Conservation (phyloP, 2,329 filamentous ascomycete species). For the Beauveria brongniartii region DNA sequence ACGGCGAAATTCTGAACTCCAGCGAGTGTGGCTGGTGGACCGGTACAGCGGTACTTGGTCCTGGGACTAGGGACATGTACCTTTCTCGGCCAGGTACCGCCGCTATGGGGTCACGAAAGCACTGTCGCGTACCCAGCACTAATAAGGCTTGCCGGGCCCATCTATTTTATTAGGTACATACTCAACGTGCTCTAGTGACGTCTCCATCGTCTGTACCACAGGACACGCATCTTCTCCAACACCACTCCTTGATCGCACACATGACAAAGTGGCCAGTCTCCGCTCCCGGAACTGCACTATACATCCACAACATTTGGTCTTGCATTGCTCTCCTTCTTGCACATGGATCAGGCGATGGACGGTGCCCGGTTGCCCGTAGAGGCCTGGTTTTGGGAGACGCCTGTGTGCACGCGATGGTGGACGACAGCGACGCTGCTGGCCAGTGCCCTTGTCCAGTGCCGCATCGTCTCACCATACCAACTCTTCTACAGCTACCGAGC, state of each 20-base stretch:
- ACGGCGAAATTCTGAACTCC: not conserved
- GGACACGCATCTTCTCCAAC: slow-evolving; percentile 6
- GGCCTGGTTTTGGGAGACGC: slow-evolving; percentile 99
- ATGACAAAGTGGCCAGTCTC: not conserved
- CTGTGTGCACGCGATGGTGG: slow-evolving; percentile 93
- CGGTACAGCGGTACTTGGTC: not conserved
- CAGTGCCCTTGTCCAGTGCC: slow-evolving; percentile 85
- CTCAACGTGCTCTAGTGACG: slow-evolving; percentile 10
- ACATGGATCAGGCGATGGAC: slow-evolving; percentile 53
- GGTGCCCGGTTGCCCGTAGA: slow-evolving; percentile 71
- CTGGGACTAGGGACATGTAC: not conserved
- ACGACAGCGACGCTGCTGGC: slow-evolving; percentile 85
- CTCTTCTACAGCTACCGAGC: slow-evolving; percentile 94
- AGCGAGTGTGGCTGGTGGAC: not conserved
- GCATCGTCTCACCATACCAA: slow-evolving; percentile 87
- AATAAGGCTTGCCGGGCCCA: not conserved
- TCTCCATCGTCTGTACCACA: not conserved
- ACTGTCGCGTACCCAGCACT: not conserved
- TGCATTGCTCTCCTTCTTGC: not conserved
- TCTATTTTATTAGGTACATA: too few relatives aligned
- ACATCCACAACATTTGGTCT: not conserved
- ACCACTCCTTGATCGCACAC: not conserved
- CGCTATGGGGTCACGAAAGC: not conserved
- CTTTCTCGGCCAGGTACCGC: not conserved
- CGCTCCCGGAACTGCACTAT: not conserved